Conservation (phyloP, 2,329 filamentous ascomycete species). For the Aspergillus fischeri region DNA sequence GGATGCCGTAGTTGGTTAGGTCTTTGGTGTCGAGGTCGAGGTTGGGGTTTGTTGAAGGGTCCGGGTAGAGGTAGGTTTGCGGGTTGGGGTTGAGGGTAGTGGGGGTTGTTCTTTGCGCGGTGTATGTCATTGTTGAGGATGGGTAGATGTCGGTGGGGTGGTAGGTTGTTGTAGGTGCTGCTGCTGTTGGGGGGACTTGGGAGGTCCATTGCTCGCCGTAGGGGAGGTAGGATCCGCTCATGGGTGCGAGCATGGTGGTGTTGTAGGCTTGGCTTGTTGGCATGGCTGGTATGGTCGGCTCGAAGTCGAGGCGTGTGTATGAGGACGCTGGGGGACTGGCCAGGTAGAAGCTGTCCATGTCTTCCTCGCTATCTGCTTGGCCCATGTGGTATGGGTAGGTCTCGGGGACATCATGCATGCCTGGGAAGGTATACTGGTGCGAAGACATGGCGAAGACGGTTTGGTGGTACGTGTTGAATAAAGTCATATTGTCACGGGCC, state of each 20-base stretch:
- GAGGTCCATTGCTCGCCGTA: not conserved
- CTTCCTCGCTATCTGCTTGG: not conserved
- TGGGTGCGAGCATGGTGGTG: not conserved
- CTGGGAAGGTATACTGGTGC: not conserved
- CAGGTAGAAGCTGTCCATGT: not conserved
- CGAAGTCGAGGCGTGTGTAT: not conserved
- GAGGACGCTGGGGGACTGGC: not conserved
- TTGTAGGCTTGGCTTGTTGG: not conserved
- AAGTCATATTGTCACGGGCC: not conserved
- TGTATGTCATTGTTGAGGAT: not conserved
- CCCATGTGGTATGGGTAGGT: slow-evolving; percentile 1
- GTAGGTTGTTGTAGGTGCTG: not conserved
- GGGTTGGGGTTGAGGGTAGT: not conserved
- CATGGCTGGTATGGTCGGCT: not conserved
- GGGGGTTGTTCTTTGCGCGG: not conserved
- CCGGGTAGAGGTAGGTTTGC: not conserved
- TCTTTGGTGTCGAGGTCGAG: slow-evolving; percentile 15
- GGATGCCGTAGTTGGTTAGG: slow-evolving; percentile 30
- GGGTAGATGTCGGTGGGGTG: not conserved
- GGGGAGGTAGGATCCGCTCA: not conserved
- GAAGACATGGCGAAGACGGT: not conserved
- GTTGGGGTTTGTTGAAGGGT: not conserved
- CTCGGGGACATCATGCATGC: not conserved
- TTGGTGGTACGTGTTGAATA: not conserved
- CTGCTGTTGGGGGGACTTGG: not conserved